Percentiles rank a stretch among this genome's conserved stretches.
phyloP scores from a whole-genome alignment of 2,329 filamentous ascomycete genomes.

The Claviceps spartinae region DNA sequence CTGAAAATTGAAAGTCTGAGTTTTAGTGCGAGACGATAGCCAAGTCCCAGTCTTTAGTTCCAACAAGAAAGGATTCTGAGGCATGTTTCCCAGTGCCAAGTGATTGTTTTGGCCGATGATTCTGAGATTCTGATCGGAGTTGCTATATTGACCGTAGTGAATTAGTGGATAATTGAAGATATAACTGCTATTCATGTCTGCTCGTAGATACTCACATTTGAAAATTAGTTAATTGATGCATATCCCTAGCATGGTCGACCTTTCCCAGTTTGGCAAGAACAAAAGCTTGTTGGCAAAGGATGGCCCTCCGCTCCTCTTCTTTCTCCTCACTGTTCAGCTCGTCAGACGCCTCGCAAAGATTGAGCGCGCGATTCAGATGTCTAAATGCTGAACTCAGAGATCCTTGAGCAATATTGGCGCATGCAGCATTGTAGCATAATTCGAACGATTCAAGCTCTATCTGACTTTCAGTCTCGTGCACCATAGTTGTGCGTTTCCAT shows the following conservation, averaged over 20 bases:
- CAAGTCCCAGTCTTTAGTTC: conserved; percentile 47
- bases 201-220: conserved; percentile 36
- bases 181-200: not conserved
- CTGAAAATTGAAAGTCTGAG: conserved; percentile 63
- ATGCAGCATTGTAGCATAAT: conserved; percentile 69
- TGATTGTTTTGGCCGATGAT: conserved; percentile 55
- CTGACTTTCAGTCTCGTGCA: conserved; percentile 35
- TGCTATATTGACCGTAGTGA: conserved; percentile 25
- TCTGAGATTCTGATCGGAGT: conserved; percentile 52
- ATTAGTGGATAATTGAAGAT: conserved; percentile 14
- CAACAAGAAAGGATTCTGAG: conserved; percentile 52
- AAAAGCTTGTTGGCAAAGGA: conserved; percentile 63
- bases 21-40: conserved; percentile 37
- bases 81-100: conserved; percentile 26
- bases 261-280: conserved; percentile 55
- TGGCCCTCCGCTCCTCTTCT: conserved; percentile 58
- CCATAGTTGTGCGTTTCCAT: conserved; percentile 43
- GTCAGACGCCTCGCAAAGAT: conserved; percentile 59
- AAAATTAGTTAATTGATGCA: conserved; percentile 49
- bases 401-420: conserved; percentile 55
- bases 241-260: conserved; percentile 46
- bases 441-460: conserved; percentile 61
- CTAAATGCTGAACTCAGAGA: conserved; percentile 51
- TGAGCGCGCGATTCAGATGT: conserved; percentile 54
- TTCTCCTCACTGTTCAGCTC: conserved; percentile 65